These are phyloP conservation scores for Fusarium aywerte DNA, from an alignment of 2,329 filamentous ascomycete species.

Conservation along the genomic window DNA sequence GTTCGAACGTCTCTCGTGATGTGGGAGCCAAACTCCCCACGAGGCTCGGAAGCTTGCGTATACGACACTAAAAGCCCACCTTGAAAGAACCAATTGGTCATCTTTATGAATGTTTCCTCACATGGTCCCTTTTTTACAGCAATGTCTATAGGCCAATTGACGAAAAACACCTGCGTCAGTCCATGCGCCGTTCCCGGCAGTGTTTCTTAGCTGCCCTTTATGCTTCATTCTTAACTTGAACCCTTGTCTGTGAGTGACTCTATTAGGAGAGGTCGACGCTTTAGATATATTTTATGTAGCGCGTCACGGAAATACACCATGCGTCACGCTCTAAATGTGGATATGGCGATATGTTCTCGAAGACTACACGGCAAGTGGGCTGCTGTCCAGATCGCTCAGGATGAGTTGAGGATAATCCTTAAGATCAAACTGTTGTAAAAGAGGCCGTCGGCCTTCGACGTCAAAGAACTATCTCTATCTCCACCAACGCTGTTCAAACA, in stretches of 20 bases:
- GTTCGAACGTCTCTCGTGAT: conserved; percentile 12
- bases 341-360: not conserved
- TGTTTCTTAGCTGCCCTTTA: conserved; percentile 12
- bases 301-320: conserved; percentile 11
- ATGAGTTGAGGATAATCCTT: not conserved
- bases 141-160: conserved; percentile 6
- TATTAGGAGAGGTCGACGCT: not conserved
- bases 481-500: not conserved
- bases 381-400: not conserved
- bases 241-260: not conserved
- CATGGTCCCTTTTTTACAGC: not conserved
- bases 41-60: conserved; percentile 4
- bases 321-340: not conserved
- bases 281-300: conserved; percentile 2
- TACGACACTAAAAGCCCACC: not conserved
- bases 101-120: not conserved
- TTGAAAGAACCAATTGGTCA: conserved; percentile 7
- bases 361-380: conserved; percentile 11
- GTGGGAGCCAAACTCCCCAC: conserved; percentile 19
- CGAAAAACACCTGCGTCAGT: not conserved
- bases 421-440: not conserved
- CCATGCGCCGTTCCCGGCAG: conserved; percentile 6
- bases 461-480: not conserved
- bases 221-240: conserved; percentile 17
- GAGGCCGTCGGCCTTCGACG: not conserved